Base-by-base conservation (phyloP, 257 asterid species). In the Henckelia pumila region DNA sequence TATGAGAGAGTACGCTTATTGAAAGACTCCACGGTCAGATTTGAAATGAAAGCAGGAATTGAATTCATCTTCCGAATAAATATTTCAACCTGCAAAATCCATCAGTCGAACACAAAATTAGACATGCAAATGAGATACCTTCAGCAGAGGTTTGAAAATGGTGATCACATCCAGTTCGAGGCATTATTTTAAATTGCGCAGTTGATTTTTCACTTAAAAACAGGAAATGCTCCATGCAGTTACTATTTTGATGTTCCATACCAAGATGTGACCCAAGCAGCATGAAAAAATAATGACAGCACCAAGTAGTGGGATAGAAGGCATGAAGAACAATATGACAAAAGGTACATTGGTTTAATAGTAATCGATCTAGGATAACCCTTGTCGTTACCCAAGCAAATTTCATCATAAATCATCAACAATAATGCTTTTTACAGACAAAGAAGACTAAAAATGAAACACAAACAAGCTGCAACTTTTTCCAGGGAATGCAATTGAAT, bases 41-140 rank as follows among this genome's bases (percentile, higher is more conserved):
- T 93, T n/a, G 95, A 95, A 0, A 95, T 88, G 83, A 93, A 93
- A 60, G 96, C 97, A n/a, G 92, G 96, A 37, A 93, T 74, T 1
- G 97, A 88, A 56, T 86, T 93, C 93, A 93, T 82, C 86, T 88
- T 90, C 69, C 83, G 75, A 71, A 88, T 84, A 73, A 89, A 88
- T 69, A 93, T 82, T 66, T 93, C 97, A 60, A 88, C 94, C 96
- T 90, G 89, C 70, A 75, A 72, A 60, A 61, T 8, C 55, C 53
- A 64, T 47, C 16, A 68, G 29, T 64, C 55, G 37, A 13, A 68
- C 8, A n/a, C 69, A 40, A 56, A 47, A 44, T 5, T 59, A 23
- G 17, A 61, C 19, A 63, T 55, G 44, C 32, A 59, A 65, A 20
- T 56, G 3, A 19, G 32, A 23, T 20, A 16, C 61, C 53, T 63